Percentiles rank a stretch among this genome's conserved stretches.
Evolutionary conservation across 2,329 filamentous ascomycete genomes (phyloP).

Genomic region (Fusarium piperis): DNA sequence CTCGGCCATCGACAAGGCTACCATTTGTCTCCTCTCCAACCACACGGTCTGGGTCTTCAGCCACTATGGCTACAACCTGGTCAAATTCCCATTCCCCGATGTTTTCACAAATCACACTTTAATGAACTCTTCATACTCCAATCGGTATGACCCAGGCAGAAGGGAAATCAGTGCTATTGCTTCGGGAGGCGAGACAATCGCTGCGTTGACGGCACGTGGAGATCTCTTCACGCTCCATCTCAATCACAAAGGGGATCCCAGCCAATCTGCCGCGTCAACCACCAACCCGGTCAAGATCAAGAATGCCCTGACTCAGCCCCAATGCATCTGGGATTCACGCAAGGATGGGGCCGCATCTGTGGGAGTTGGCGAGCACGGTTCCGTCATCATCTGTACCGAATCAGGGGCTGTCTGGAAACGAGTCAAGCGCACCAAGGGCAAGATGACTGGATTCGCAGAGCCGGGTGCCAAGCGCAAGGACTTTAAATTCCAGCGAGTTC

Average conservation of each 20-base stretch:
- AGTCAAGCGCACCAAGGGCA: conserved; percentile 82
- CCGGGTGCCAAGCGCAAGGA: conserved; percentile 77
- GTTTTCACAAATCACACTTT: conserved; percentile 77
- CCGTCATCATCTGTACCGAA: conserved; percentile 91
- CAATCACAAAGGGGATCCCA: conserved; percentile 71
- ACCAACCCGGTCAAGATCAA: conserved; percentile 93
- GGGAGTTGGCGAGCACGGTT: conserved; percentile 89
- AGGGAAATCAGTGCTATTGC: conserved; percentile 79
- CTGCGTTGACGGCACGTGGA: conserved; percentile 83
- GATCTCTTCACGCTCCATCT: conserved; percentile 89
- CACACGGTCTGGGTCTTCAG: conserved; percentile 93
- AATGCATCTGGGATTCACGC: conserved; percentile 87
- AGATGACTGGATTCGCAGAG: conserved; percentile 65
- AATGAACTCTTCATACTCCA: conserved; percentile 63
- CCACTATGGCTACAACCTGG: conserved; percentile 93
- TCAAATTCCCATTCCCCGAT: conserved; percentile 81
- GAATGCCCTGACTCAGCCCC: conserved; percentile 79
- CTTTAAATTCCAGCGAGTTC: conserved; percentile 93
- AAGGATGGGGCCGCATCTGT: conserved; percentile 90
- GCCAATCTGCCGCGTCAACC: conserved; percentile 74
- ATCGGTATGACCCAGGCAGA: conserved; percentile 68
- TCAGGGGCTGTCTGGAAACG: conserved; percentile 94
- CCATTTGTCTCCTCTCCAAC: conserved; percentile 84
- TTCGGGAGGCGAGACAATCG: conserved; percentile 90
- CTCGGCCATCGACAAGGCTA: conserved; percentile 90